These are phyloP conservation scores for Xylariomycetidae sp. DNA, from an alignment of 2,329 filamentous ascomycete species.

Conservation along the genomic window DNA sequence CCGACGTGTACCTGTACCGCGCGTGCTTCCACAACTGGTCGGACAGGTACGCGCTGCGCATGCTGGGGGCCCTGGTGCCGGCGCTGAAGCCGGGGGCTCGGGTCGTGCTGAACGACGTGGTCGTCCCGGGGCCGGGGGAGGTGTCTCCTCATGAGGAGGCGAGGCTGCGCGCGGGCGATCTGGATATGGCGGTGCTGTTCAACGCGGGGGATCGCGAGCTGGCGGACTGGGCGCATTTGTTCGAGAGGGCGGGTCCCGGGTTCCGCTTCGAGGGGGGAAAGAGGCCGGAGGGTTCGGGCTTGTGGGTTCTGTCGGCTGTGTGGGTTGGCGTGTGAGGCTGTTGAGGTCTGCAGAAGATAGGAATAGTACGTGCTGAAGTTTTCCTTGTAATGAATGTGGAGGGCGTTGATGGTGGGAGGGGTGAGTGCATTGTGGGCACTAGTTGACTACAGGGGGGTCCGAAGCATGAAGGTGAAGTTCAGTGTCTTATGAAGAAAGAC, in stretches of 20 bases:
- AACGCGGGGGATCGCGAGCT: conserved; percentile 9
- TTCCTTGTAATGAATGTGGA: too few species aligned
- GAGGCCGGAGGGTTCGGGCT: background rate
- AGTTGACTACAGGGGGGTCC: too few species aligned
- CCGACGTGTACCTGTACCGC: conserved; percentile 39
- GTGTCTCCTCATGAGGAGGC: background rate
- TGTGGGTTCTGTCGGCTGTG: conserved; percentile 1
- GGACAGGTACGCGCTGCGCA: conserved; percentile 29
- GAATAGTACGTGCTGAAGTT: too few species aligned
- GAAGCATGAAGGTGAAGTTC: too few species aligned
- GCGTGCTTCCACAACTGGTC: conserved; percentile 43
- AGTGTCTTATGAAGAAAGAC: too few species aligned
- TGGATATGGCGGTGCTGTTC: conserved; percentile 4
- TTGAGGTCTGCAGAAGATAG: too few species aligned
- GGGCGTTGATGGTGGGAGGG: too few species aligned
- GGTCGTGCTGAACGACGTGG: conserved; percentile 19
- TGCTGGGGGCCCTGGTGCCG: conserved; percentile 31
- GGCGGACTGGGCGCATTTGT: conserved; percentile 7
- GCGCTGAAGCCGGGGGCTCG: conserved; percentile 33
- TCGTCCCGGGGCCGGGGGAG: conserved; percentile 3
- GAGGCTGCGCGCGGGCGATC: conserved; percentile 1
- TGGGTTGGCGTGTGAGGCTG: too few species aligned
- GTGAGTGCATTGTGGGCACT: too few species aligned
- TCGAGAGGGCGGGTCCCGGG: conserved; percentile 3
- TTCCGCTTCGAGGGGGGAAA: conserved; percentile 8